These are phyloP conservation scores for Stropharia rugosoannulata DNA, from an alignment of 768 basidiomycete genomes.

Conservation along the genomic window DNA sequence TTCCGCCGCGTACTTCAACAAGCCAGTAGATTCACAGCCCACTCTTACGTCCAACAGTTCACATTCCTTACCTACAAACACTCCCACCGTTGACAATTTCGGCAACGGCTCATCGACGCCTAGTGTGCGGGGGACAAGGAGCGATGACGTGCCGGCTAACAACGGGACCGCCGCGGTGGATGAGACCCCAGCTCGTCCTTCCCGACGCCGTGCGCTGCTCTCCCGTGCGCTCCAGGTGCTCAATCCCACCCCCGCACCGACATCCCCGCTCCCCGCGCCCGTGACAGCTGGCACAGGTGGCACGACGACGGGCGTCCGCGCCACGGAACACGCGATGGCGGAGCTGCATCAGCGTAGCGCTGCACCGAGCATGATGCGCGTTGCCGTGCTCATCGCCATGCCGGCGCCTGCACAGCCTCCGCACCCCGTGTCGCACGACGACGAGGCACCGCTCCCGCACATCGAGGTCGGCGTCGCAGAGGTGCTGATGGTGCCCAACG, in stretches of 20 bases:
- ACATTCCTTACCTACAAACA: not conserved
- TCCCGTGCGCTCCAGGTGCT: constrained; percentile 13
- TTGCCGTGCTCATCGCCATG: constrained; percentile 35
- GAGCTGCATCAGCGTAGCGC: constrained; percentile 5
- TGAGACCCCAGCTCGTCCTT: not conserved
- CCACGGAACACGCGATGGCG: constrained; percentile 6
- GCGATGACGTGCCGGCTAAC: constrained; percentile 1
- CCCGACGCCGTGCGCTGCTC: constrained; percentile 10
- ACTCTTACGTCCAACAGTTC: not conserved
- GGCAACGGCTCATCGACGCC: no score
- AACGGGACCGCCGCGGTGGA: not conserved
- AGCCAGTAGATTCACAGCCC: not conserved
- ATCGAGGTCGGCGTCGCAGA: constrained; percentile 33
- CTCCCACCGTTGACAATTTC: not conserved
- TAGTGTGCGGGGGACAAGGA: not conserved
- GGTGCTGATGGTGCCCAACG: constrained; percentile 13
- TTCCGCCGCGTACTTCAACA: constrained; percentile 26
- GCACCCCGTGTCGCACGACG: constrained; percentile 1
- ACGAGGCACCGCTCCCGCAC: constrained; percentile 25
- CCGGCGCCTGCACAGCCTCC: constrained; percentile 16
- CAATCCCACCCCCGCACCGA: constrained; percentile 18
- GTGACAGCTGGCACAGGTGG: not conserved
- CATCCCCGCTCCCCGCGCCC: constrained; percentile 16
- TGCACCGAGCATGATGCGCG: constrained; percentile 19
- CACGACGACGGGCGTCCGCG: not conserved